These are phyloP conservation scores for Cladosporium sp. DNA, from an alignment of 2,329 filamentous ascomycete genomes.

Conservation along the genomic window DNA sequence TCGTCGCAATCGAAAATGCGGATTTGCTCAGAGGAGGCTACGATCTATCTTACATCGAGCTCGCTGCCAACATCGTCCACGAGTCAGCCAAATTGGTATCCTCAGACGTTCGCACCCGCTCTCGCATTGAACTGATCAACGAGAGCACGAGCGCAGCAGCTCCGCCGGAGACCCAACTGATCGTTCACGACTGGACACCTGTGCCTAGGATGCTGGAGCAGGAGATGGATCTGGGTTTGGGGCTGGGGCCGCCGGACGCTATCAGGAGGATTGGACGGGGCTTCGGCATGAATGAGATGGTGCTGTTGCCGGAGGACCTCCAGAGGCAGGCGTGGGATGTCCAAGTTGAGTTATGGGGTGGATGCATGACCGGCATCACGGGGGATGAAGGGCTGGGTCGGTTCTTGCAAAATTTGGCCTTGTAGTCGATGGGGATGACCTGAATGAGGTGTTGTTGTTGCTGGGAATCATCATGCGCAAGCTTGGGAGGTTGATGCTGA, in stretches of 20 bases:
- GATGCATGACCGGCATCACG: slow-evolving; percentile 22
- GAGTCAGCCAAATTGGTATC: neutral
- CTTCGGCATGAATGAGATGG: slow-evolving; percentile 19
- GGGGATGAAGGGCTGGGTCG: slow-evolving; percentile 19
- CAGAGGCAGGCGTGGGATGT: slow-evolving; percentile 27
- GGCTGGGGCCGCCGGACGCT: slow-evolving; percentile 24
- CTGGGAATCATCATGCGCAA: slow-evolving; percentile 19
- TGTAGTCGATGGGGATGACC: neutral
- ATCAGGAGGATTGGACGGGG: slow-evolving; percentile 24
- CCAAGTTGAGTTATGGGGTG: slow-evolving; percentile 23
- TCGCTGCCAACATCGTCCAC: slow-evolving; percentile 8
- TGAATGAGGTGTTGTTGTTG: slow-evolving; percentile 22
- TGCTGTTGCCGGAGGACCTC: slow-evolving; percentile 23
- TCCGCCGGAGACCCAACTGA: slow-evolving; percentile 18
- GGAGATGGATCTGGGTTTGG: slow-evolving; percentile 24
- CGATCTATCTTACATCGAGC: slow-evolving; percentile 22
- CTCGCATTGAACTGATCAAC: slow-evolving; percentile 26
- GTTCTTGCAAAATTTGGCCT: neutral
- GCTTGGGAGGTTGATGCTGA: slow-evolving; percentile 27
- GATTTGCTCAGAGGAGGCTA: slow-evolving; percentile 21
- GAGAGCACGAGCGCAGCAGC: neutral
- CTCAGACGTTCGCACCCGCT: slow-evolving; percentile 22
- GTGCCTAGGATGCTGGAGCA: slow-evolving; percentile 16
- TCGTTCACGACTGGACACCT: slow-evolving; percentile 26
- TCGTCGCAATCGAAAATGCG: slow-evolving; percentile 14